Base-by-base conservation (phyloP, 441 rosid species). In the Adansonia grandidieri region DNA sequence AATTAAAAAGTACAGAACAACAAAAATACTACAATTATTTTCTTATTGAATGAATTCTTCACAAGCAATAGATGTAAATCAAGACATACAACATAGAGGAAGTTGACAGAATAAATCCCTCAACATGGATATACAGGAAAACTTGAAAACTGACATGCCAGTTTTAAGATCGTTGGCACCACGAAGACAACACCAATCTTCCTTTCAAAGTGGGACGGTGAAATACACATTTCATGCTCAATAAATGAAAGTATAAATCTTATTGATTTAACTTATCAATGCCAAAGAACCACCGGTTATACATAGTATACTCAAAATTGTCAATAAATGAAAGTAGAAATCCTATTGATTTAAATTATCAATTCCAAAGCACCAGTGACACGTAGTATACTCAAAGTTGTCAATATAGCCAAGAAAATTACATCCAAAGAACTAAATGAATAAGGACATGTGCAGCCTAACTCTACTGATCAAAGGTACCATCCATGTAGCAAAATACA, bases 11-110 rank as follows among this genome's bases (percentile, higher is more conserved):
- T 37, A 24, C 9, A 60, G 28, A n/a, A 70, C 17, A 24, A 71
- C 2, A 3, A 14, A 50, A 7, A 50, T 3, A 71, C 22, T 14
- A 28, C 15, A 15, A 4, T 8, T 53, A 53, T 54, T 71, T 15
- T 8, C 62, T 53, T 53, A 51, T 70, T 28, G 40, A 51, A 24
- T 2, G 63, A 77, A 73, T 56, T 73, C n/a, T 50, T 44, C 61
- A 28, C 14, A 65, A 65, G 9, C 24, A 58, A 22, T 6, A 51
- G 56, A 20, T 19, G 54, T 9, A 32, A 17, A 42, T 37, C 32
- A 66, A 68, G 22, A 50, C 68, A 64, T 57, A 6, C 65, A 70
- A 61, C 24, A 47, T 61, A 63, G 19, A 32, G 20, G 40, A 71
- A 70, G 37, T 42, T 42, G 19, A 37, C 58, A 75, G 14, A 6